Evolutionary conservation across 2,329 filamentous ascomycete genomes (phyloP).

Genomic region (Exophiala oligosperma): DNA sequence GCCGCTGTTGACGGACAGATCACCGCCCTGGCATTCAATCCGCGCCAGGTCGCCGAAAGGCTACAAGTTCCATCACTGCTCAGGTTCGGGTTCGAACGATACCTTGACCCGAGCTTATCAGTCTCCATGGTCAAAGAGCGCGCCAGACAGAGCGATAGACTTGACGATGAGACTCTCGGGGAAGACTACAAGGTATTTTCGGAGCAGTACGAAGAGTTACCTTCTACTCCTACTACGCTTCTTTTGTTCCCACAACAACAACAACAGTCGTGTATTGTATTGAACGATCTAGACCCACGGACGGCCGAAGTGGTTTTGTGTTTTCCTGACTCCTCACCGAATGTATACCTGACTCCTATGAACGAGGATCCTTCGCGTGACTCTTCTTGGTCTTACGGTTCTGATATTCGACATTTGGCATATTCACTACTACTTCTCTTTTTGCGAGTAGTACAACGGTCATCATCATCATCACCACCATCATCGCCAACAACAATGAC

Average conservation of each 20-base stretch:
- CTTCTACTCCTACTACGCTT: too few species aligned
- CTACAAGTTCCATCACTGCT: constrained; percentile 38
- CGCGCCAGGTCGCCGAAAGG: constrained; percentile 31
- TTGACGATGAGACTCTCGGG: constrained; percentile 10
- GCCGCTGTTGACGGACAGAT: background rate
- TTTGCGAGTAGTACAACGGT: background rate
- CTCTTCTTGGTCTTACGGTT: constrained; percentile 59
- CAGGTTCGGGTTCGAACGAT: constrained; percentile 43
- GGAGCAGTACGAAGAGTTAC: constrained; percentile 35
- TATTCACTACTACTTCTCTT: constrained; percentile 50
- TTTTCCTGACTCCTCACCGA: constrained; percentile 34
- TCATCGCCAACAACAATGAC: background rate
- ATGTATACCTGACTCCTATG: constrained; percentile 66
- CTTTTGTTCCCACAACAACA: background rate
- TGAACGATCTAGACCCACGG: constrained; percentile 47
- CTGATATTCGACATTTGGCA: constrained; percentile 52
- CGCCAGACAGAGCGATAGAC: constrained; percentile 28
- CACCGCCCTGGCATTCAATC: constrained; percentile 17
- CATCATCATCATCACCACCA: too few species aligned
- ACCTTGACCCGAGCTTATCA: constrained; percentile 31
- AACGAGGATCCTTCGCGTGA: constrained; percentile 57
- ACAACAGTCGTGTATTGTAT: background rate
- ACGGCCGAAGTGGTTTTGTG: constrained; percentile 54
- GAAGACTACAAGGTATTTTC: constrained; percentile 34
- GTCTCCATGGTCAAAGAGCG: constrained; percentile 32